Evolutionary conservation across 768 basidiomycete genomes (phyloP), one percentile per base, ranked within the genome.

Genomic region (Mycena metata): DNA sequence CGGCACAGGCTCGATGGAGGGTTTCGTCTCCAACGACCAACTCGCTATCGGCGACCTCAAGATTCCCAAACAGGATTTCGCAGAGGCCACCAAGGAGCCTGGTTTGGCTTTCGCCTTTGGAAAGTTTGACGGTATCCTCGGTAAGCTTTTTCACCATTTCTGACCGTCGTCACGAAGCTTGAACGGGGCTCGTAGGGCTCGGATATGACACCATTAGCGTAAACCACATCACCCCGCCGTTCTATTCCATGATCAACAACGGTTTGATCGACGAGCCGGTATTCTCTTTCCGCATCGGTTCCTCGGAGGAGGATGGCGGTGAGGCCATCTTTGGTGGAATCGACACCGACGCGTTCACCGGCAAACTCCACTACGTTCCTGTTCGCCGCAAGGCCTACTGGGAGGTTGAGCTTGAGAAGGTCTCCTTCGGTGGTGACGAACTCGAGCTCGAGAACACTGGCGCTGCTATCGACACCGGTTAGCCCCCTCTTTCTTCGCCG

Each of bases 21-120:
- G 98, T 63, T 96, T 93, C 77, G 92, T 99, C 61, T 98, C 96
- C 13, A 89, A 89, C 66, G 98, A 99, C 74, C 77, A 76, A 5
- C 80, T 99, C 56, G 77, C 78, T 10, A 96, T 99, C 67, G 96
- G 95, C 43, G 98, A 98, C 77, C 77, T 99, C 51, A 78, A 79
- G 30, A 86, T 99, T 78, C 84, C 83, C 73, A 69, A 81, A 15
- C 93, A 94, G 77, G 91, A 96, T 76, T 99, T 99, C 74, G 97
- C 96, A 12, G 98, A 99, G 82, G 95, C 96, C 2, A 91, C 90
- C 66, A 94, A 95, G 80, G 97, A 99, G 77, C 98, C 98, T 23
- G 98, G 98, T 50, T 90, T 99, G 55, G 91, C 96, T 7, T 99
- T 99, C 77, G 97, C 98, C 30, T 98, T 97, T 72, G 96, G 95